Base-by-base conservation (phyloP, 441 rosid genomes). In the Gossypium trilobum region DNA sequence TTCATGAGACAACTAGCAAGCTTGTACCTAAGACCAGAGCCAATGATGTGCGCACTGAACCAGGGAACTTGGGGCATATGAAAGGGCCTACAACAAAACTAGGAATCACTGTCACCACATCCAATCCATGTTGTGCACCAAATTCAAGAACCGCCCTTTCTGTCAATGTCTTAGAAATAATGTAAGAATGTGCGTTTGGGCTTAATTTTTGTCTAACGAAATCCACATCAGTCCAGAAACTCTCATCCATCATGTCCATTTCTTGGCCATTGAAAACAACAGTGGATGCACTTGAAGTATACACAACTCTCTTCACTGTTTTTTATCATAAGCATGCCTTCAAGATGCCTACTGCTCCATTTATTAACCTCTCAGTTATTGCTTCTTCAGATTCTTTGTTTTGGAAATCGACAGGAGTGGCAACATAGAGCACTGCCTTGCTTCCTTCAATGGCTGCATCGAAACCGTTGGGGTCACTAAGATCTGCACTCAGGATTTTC, bases 361-460 rank as follows among this genome's bases (percentile, higher is more conserved):
- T 72, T 1, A 84, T 78, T 56, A 85, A 74, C 68, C 84, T 82
- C 62, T 77, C 77, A 0, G 80, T 81, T 8, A 76, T 75, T 79
- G 29, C 16, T 64, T 11, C 73, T 44, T 64, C 69, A 2, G 69
- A 4, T 5, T 64, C 54, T 42, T 11, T 42, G 31, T 42, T 11
- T 19, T 11, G 10, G 52, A 64, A 64, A 42, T 86, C 86, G 0
- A 76, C 2, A 0, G 85, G 79, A 0, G 78, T 60, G 0, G 85
- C 88, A n/a, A 82, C 79, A 5, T 74, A 85, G 63, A 83, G 66
- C 70, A 85, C 83, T 0, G 83, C 83, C 0, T 31, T 74, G 70
- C 86, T 79, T 8, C 87, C 81, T 33, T 71, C 60, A 9, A 83
- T 42, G 57, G 81, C 86, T 0, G 13, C 65, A 3, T 17, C 74